These are phyloP conservation scores for Triglochin maritima DNA, from an alignment of 106 monocot genomes.

Conservation along the genomic window DNA sequence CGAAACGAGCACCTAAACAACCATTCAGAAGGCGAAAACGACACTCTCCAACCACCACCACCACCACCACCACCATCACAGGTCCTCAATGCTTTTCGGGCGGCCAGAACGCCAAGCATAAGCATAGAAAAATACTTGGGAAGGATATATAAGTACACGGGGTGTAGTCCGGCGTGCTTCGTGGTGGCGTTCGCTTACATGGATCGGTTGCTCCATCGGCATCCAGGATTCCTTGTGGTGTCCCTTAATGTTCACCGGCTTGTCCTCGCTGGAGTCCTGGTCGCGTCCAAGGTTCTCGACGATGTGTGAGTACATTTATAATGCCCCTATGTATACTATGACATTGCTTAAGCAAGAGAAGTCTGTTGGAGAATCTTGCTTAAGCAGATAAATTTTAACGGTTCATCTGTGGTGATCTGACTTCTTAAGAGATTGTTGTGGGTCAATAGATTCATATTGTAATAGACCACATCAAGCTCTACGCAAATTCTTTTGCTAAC, in stretches of 20 bases:
- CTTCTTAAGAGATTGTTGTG: too few species aligned
- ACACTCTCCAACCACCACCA: background rate
- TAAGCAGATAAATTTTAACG: too few species aligned
- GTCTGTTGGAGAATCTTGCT: too few species aligned
- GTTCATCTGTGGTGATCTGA: too few species aligned
- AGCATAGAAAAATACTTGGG: constrained; percentile 64
- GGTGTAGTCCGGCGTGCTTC: constrained; percentile 67
- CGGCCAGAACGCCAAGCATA: constrained; percentile 45
- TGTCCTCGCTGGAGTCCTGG: constrained; percentile 44
- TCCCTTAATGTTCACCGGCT: constrained; percentile 71
- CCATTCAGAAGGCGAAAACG: background rate
- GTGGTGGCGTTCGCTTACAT: constrained; percentile 65
- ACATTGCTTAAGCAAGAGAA: too few species aligned
- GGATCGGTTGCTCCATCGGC: constrained; percentile 50
- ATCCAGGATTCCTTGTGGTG: constrained; percentile 38
- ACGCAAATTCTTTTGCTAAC: background rate
- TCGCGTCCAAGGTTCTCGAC: constrained; percentile 94
- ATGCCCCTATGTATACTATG: too few species aligned
- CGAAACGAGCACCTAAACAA: constrained; percentile 8
- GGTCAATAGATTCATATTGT: too few species aligned
- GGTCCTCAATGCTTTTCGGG: constrained; percentile 46
- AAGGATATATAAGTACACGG: constrained; percentile 60
- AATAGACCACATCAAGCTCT: background rate
- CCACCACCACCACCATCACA: background rate
- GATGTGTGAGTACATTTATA: constrained; percentile 37